Evolutionary conservation across 2,329 filamentous ascomycete genomes (phyloP).

Genomic region (Botrytis pseudocinerea): DNA sequence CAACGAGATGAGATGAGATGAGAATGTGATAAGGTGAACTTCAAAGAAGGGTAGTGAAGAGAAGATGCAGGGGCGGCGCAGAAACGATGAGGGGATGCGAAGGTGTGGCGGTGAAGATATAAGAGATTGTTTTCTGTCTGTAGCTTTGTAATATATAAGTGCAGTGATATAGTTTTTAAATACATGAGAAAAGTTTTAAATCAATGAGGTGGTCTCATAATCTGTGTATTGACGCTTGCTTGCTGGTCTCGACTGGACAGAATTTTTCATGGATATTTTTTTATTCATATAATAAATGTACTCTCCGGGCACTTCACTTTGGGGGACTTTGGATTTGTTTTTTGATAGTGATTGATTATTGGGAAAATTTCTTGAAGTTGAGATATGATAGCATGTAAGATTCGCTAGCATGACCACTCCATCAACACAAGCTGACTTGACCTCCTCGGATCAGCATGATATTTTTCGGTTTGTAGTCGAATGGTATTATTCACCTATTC

Average conservation of each 20-base stretch:
- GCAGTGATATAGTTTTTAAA: not conserved
- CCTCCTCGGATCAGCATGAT: not conserved
- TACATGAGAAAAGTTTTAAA: not conserved
- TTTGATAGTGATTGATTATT: not conserved
- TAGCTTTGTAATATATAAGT: conserved; percentile 4
- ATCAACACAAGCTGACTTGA: not conserved
- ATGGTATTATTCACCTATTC: not conserved
- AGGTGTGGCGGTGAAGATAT: not conserved
- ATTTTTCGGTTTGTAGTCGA: not conserved
- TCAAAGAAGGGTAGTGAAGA: not conserved
- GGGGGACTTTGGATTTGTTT: not conserved
- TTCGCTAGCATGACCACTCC: not conserved
- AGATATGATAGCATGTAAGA: not conserved
- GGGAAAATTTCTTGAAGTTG: not conserved
- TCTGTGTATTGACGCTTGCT: not conserved
- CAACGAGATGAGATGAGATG: not conserved
- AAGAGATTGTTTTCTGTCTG: not conserved
- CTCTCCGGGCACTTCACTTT: not conserved
- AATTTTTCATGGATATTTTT: not conserved
- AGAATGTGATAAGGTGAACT: not conserved
- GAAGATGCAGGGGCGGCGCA: not conserved
- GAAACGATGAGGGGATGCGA: not conserved
- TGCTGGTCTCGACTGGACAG: not conserved
- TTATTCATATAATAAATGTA: too few species aligned
- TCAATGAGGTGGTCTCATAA: not conserved